Evolutionary conservation across 306 rosid species (phyloP), one percentile per base, ranked within the genome.

Genomic region (Prunus kanzakura): DNA sequence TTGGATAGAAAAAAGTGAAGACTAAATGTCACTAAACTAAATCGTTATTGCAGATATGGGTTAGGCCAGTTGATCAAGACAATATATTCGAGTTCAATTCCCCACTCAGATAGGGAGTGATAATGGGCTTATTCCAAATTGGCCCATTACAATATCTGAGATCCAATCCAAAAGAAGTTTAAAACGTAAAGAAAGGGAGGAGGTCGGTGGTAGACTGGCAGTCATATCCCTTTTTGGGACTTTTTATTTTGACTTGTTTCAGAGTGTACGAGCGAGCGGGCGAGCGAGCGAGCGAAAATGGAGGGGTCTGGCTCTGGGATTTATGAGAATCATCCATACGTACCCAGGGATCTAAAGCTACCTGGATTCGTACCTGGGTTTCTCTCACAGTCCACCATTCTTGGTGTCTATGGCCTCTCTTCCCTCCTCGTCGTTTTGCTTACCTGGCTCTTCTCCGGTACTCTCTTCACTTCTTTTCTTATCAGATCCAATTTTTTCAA

Each of bases 391-490:
- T 76, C 89, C 57, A 75, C 87, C 54, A 89, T 93, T 76, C 30
- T 91, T 66, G 70, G 73, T 20, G 75, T 78, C 83, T 89, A 65
- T 56, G 82, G 73, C 57, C 2, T 78, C 70, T 46, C 81, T 64
- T 76, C 97, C 22, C 10, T 91, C 51, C 55, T 93, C 49, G 52
- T 88, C 76, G 60, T 79, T 75, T 72, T 80, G 25, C 61, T 82
- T 64, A 52, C 80, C 70, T 95, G 93, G 96, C 54, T 88, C 78
- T 47, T 87, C 81, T 90, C 97, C 52, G 97, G 97, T 92, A 76
- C 50, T 19, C 35, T 22, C 10, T 19, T 69, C 22, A 38, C 46
- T 29, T 32, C 35, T n/a, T 65, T 61, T 56, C 38, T 73, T 12
- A 22, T 55, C 23, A 18, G 46, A 46, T 45, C 27, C 10, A 10